A percentile compares a stretch with the other conserved stretches of the same genome.
Conservation (phyloP, 179 eudicot genomes). For the Gypsophila paniculata region DNA sequence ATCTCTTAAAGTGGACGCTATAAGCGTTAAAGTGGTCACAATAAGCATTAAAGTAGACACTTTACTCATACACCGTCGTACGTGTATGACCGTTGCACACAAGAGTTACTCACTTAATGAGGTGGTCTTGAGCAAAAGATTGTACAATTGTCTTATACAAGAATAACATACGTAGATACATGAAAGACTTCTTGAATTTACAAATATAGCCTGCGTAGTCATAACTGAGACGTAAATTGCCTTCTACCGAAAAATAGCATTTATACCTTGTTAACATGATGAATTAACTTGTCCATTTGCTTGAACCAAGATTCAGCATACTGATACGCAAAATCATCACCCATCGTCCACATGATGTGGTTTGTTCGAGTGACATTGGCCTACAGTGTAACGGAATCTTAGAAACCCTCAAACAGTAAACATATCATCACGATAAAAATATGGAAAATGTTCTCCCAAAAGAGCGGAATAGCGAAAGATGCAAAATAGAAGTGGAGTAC, state of each 20-base stretch:
- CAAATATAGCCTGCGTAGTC: not conserved
- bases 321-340: constrained; percentile 80
- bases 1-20: too few relatives aligned
- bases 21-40: too few relatives aligned
- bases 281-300: constrained; percentile 87
- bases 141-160: too few relatives aligned
- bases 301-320: constrained; percentile 96
- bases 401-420: not conserved
- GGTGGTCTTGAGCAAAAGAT: too few relatives aligned
- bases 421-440: constrained; percentile 5
- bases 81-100: too few relatives aligned
- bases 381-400: constrained; percentile 28
- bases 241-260: not conserved
- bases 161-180: too few relatives aligned
- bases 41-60: too few relatives aligned
- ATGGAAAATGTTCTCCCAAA: not conserved
- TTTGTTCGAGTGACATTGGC: constrained; percentile 80
- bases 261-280: constrained; percentile 75
- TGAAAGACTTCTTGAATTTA: not conserved
- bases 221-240: constrained; percentile 7
- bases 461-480: not conserved
- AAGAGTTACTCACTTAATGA: too few relatives aligned
- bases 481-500: constrained; percentile 28
- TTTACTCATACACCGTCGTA: too few relatives aligned
- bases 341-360: constrained; percentile 99